A percentile compares a stretch with the other conserved stretches of the same genome.
Conservation (phyloP, 371 early-diverging fungal genomes). For the Chytridiales sp. region DNA sequence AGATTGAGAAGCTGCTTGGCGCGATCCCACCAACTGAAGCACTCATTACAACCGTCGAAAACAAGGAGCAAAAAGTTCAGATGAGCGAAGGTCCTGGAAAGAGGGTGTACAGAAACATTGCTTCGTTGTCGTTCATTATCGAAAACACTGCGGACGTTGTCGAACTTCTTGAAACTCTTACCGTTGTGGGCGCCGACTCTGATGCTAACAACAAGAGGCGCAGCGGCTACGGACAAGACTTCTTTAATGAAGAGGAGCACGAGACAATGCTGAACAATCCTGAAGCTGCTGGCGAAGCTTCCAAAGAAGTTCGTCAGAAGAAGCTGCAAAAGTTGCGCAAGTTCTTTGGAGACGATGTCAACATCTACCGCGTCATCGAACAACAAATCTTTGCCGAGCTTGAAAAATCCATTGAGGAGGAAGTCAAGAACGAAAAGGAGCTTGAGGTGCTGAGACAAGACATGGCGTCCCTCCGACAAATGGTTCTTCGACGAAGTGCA, state of each 20-base stretch:
- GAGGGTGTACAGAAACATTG: constrained; percentile 8
- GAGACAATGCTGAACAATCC: too few species aligned
- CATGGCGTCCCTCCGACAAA: not conserved
- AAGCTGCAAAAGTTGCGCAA: constrained; percentile 36
- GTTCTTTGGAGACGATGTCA: constrained; percentile 38
- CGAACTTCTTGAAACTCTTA: constrained; percentile 25
- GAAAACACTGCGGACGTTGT: constrained; percentile 19
- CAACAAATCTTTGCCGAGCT: constrained; percentile 21
- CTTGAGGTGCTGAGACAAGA: constrained; percentile 8
- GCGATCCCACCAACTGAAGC: constrained; percentile 25
- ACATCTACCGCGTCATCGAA: constrained; percentile 24
- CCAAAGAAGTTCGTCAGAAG: constrained; percentile 29
- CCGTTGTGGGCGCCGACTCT: constrained; percentile 1
- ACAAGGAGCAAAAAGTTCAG: not conserved
- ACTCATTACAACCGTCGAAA: constrained; percentile 11
- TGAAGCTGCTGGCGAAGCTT: too few species aligned
- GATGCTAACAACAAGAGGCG: too few species aligned
- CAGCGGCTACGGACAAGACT: too few species aligned
- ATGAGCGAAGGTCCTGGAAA: not conserved
- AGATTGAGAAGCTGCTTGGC: constrained; percentile 32
- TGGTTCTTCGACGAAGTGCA: constrained; percentile 1
- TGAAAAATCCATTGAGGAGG: constrained; percentile 22
- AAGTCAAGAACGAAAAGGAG: constrained; percentile 10
- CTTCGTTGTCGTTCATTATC: constrained; percentile 5
- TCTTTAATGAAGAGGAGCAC: too few species aligned